A percentile compares a stretch with the other conserved stretches of the same genome.
Evolutionary conservation across 768 basidiomycete genomes (phyloP).

Genomic region (Leccinum boreale): DNA sequence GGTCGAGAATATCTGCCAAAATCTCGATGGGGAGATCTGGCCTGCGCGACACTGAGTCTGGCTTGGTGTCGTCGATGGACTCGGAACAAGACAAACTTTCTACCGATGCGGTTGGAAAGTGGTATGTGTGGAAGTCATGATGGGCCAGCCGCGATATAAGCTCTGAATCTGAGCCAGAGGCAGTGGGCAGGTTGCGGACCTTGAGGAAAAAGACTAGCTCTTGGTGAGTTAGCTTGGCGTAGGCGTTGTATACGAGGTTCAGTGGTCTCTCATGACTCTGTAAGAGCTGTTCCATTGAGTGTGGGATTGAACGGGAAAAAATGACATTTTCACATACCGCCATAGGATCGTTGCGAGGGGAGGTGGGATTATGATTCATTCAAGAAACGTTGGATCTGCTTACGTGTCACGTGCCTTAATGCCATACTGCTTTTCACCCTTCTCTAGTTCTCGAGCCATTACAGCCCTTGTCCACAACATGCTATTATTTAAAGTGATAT

Average conservation of each 20-base stretch:
- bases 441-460: too few relatives aligned
- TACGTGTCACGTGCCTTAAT: neutral
- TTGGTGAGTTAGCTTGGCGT: slow-evolving; percentile 59
- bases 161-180: slow-evolving; percentile 54
- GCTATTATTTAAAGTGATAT: too few relatives aligned
- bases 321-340: slow-evolving; percentile 34
- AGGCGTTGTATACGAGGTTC: slow-evolving; percentile 61
- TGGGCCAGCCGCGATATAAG: slow-evolving; percentile 71
- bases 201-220: slow-evolving; percentile 76
- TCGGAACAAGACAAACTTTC: slow-evolving; percentile 28
- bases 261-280: slow-evolving; percentile 29
- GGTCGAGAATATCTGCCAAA: slow-evolving; percentile 72
- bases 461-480: too few relatives aligned
- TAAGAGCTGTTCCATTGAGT: slow-evolving; percentile 12
- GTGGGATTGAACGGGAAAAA: slow-evolving; percentile 8
- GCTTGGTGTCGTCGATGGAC: slow-evolving; percentile 15
- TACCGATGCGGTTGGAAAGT: slow-evolving; percentile 40
- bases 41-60: slow-evolving; percentile 29
- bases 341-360: slow-evolving; percentile 26
- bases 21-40: slow-evolving; percentile 76
- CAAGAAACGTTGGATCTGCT: neutral
- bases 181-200: slow-evolving; percentile 63
- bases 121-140: slow-evolving; percentile 72
- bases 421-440: too few relatives aligned
- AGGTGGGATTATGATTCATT: slow-evolving; percentile 1